Base-by-base conservation (phyloP, 805 yeast genomes). In the Pichia cabralensis region DNA sequence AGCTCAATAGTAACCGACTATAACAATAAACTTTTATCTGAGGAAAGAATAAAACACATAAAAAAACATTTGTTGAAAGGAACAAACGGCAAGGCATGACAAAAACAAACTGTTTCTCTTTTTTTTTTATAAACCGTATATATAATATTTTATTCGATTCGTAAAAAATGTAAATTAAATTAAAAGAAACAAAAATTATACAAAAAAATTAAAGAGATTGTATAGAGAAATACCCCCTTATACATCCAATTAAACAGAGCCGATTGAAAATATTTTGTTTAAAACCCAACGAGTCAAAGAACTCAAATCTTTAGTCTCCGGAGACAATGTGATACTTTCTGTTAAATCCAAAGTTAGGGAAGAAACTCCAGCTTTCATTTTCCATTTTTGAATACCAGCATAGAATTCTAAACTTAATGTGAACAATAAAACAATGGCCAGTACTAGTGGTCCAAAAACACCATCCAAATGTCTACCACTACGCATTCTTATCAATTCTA, bases 401-500 rank as follows among this genome's bases (percentile, higher is more conserved):
- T 69, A 63, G 48, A 86, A 89, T 58, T 88, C 88, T 43, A 85
- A 53, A 8, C 69, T 50, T 47, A 89, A 65, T 4, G 89, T 80
- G 30, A 70, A 47, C 7, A 80, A 57, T 39, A 89, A 69, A 10
- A 83, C 86, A 18, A 65, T 40, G 5, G 92, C 83, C 27, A 92
- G 69, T 12, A 88, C 63, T 33, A 92, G 52, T 0, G 98, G 98
- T 10, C 98, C 98, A 37, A 81, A 50, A 34, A 94, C 78, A 30
- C 84, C 88, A 61, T 89, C 97, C 48, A 89, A 66, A 57, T 88
- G 96, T 47, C 71, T 71, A 33, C 89, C 94, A 19, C 86, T 80
- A 57, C 97, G 75, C 55, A 75, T 77, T 54, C 68, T 73, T 53
- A 89, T 92, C 36, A 79, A 68, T 22, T 65, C 67, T 44, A 88